Percentiles rank a stretch among this genome's conserved stretches.
phyloP scores from a whole-genome alignment of 345 rosid species.

The Corymbia maculata region DNA sequence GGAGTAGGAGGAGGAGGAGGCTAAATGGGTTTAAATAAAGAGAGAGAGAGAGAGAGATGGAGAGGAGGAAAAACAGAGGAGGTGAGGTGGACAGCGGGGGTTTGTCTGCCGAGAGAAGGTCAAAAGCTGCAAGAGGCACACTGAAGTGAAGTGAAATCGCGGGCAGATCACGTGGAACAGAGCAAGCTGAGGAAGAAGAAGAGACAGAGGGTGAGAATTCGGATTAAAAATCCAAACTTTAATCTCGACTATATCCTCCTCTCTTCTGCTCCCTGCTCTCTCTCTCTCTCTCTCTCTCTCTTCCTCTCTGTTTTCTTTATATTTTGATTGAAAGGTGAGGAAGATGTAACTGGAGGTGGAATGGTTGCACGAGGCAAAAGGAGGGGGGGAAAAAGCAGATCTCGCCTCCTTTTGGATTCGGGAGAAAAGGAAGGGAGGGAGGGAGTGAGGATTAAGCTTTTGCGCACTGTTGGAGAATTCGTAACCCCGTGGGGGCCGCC shows the following conservation, averaged over 20 bases:
- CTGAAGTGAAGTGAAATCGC: conserved; percentile 3
- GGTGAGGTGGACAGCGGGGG: background rate
- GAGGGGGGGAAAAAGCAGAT: background rate
- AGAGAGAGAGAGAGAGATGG: background rate
- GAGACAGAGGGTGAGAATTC: background rate
- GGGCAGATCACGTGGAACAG: conserved; percentile 19
- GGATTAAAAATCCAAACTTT: background rate
- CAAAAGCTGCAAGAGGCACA: conserved; percentile 50
- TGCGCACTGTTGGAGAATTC: background rate
- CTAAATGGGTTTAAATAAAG: background rate
- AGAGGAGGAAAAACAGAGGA: background rate
- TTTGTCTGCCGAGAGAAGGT: conserved; percentile 47
- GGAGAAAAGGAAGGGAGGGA: background rate
- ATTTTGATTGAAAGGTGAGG: background rate
- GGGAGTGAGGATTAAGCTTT: background rate
- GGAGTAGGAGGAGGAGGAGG: background rate
- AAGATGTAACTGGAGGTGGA: background rate
- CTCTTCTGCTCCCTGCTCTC: background rate
- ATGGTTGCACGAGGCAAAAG: background rate
- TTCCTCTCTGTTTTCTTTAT: background rate
- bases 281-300: background rate
- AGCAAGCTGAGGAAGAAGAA: background rate
- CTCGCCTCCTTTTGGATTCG: background rate
- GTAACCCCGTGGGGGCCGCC: background rate
- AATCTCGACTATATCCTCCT: background rate